A percentile compares a stretch with the other conserved stretches of the same genome.
Conservation (phyloP, 768 basidiomycete genomes). For the Pleurotus salmoneostramineus region DNA sequence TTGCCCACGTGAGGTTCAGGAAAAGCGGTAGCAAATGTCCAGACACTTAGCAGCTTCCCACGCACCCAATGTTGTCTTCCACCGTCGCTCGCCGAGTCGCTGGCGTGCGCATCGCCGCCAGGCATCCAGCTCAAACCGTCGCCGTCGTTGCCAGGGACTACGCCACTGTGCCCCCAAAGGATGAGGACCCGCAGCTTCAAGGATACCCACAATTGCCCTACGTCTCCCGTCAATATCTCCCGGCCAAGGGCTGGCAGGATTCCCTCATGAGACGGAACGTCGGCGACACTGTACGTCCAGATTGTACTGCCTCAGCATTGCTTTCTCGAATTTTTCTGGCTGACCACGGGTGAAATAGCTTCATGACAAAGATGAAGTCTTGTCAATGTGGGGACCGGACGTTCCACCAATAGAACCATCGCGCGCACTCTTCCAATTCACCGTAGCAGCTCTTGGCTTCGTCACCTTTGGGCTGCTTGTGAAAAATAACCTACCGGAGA, state of each 20-base stretch:
- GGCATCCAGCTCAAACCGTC: constrained; percentile 13
- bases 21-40: constrained; percentile 36
- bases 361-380: constrained; percentile 75
- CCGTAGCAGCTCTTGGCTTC: constrained; percentile 58
- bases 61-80: constrained; percentile 30
- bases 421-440: constrained; percentile 62
- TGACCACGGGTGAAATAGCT: constrained; percentile 39
- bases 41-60: not conserved
- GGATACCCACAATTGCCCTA: constrained; percentile 73
- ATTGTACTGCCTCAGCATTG: constrained; percentile 1
- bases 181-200: constrained; percentile 63
- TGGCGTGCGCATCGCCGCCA: constrained; percentile 24
- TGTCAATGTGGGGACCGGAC: constrained; percentile 89
- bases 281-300: constrained; percentile 63
- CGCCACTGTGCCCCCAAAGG: constrained; percentile 28
- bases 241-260: constrained; percentile 74
- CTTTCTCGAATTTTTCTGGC: not conserved
- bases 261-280: constrained; percentile 73
- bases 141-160: constrained; percentile 22
- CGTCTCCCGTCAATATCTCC: constrained; percentile 60
- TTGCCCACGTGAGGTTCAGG: constrained; percentile 40
- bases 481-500: constrained; percentile 53
- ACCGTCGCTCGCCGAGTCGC: constrained; percentile 35
- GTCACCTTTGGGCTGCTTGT: constrained; percentile 57
- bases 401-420: constrained; percentile 56